Conservation (phyloP, 2,329 filamentous ascomycete genomes). For the Bipolaris bicolor region DNA sequence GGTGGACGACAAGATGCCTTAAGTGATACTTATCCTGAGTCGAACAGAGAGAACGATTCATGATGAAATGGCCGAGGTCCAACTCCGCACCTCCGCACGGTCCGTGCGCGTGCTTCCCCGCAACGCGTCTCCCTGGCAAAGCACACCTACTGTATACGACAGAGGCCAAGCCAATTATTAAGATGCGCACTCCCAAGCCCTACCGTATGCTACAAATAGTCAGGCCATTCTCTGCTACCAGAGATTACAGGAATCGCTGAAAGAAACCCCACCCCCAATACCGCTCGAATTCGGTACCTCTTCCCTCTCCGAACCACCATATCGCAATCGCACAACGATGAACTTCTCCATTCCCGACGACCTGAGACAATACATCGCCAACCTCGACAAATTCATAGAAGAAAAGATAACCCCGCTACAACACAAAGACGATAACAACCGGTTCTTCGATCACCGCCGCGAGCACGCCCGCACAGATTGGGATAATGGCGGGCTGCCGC, state of each 20-base stretch:
- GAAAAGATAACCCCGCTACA: conserved; percentile 62
- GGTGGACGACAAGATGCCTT: too few relatives aligned
- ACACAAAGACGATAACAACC: conserved; percentile 62
- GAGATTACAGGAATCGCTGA: conserved; percentile 14
- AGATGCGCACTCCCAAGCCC: conserved; percentile 26
- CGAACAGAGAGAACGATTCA: not conserved
- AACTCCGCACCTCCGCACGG: conserved; percentile 7
- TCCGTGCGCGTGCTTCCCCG: conserved; percentile 26
- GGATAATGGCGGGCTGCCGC: conserved; percentile 63
- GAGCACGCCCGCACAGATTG: conserved; percentile 68
- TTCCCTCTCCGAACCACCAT: not conserved
- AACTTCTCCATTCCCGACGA: conserved; percentile 61
- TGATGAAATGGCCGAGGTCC: conserved; percentile 4
- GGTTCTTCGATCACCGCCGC: conserved; percentile 70
- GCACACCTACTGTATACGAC: conserved; percentile 22
- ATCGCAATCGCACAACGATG: conserved; percentile 14
- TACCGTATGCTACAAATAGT: conserved; percentile 12
- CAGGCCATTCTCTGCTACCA: not conserved
- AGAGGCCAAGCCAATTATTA: conserved; percentile 34
- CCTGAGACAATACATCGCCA: conserved; percentile 55
- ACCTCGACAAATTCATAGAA: conserved; percentile 65
- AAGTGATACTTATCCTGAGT: not conserved
- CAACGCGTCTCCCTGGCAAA: conserved; percentile 14
- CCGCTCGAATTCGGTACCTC: not conserved
- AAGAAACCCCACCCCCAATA: not conserved